phyloP scores from a whole-genome alignment of 2,329 filamentous ascomycete species.

The Exophiala sp. region DNA sequence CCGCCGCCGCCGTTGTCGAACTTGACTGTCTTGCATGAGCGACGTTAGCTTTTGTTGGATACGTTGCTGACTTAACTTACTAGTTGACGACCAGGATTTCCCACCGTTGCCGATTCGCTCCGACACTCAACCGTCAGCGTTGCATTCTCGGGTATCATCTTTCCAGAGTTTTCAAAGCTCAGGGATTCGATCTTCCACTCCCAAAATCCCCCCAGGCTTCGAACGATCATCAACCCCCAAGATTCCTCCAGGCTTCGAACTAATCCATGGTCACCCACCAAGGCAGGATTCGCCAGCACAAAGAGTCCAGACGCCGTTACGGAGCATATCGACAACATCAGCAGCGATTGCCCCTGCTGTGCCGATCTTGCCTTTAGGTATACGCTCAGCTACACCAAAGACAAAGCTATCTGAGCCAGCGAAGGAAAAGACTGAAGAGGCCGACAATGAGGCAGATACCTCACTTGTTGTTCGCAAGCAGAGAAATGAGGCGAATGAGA shows the following conservation, averaged over 20 bases:
- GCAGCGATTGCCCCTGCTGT: constrained; percentile 33
- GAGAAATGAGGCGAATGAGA: constrained; percentile 32
- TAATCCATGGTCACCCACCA: constrained; percentile 48
- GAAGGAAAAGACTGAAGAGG: constrained; percentile 8
- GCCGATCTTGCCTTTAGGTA: constrained; percentile 30
- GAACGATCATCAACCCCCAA: constrained; percentile 29
- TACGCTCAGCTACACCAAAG: constrained; percentile 20
- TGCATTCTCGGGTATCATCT: constrained; percentile 37
- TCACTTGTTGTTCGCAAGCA: neutral
- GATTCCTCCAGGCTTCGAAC: constrained; percentile 32
- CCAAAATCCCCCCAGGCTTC: constrained; percentile 29
- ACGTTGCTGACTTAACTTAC: constrained; percentile 31
- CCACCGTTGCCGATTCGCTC: constrained; percentile 41
- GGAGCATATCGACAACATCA: constrained; percentile 30
- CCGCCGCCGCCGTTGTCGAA: constrained; percentile 13
- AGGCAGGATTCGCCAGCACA: constrained; percentile 13
- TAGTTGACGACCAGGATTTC: constrained; percentile 46
- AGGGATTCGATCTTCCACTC: constrained; percentile 27
- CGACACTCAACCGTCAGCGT: constrained; percentile 34
- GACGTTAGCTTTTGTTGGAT: constrained; percentile 14
- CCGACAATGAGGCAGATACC: constrained; percentile 1
- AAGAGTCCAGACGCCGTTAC: constrained; percentile 47
- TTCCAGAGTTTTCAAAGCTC: constrained; percentile 27
- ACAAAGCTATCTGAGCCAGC: constrained; percentile 27
- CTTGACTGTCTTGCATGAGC: constrained; percentile 15